Base-by-base conservation (phyloP, 1,284 basidiomycete genomes). In the Trametes sp. region DNA sequence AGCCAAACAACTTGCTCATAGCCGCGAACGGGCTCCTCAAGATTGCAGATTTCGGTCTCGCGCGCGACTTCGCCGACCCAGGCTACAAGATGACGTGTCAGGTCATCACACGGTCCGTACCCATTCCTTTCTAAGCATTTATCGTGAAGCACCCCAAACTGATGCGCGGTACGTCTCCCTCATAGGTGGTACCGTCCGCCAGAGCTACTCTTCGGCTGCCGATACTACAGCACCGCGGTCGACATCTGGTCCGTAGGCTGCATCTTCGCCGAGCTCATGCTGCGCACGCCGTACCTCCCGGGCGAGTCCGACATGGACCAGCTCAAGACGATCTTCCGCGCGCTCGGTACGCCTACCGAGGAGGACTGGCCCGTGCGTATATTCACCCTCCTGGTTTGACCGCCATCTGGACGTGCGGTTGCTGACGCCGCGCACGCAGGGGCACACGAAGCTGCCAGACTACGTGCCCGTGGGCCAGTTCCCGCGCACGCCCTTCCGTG, bases 31-130 rank as follows among this genome's bases (percentile, higher is more conserved):
- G 98, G 0, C 90, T 95, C 61, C 89, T 99, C 66, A 99, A 99
- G 78, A 88, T 99, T 65, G 98, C 98, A 26, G 98, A 99, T 88
- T 99, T 99, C 76, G 98, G 98, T 86, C 86, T 99, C 9, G 98
- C 98, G 26, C 84, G 98, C 66, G 98, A 99, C 78, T 97, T 93
- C 76, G 92, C 92, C 36, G 95, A 97, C 73, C 94, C 96, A 26
- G 93, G 91, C 0, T 89, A 91, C 72, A 93, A 94, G 74, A 99
- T 99, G 98, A 98, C 98, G 0, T 94, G 90, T 71, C 96, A 98
- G 74, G 98, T 99, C 63, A 97, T 99, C 74, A 99, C 98, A 7
- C 83, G 94, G 93, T 95, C 65, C 46, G 82, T 73, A 11, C 16
- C 35, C 19, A 49, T 1, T 52, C n/a, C n/a, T 0, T 16, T 4